Base-by-base conservation (phyloP, 768 basidiomycete genomes). In the Thelephora ganbajun region DNA sequence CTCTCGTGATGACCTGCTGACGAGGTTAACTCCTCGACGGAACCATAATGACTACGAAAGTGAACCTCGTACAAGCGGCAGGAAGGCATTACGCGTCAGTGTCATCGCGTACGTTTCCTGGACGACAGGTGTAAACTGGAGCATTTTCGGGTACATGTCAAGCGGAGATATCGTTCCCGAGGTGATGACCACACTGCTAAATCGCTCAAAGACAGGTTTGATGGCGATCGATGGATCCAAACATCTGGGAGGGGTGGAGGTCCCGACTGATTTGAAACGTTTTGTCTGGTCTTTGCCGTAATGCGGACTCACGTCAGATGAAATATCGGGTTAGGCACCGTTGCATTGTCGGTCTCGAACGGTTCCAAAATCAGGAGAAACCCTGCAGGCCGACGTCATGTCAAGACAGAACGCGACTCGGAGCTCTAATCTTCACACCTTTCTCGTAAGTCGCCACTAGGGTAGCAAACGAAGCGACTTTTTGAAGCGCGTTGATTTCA, bases 111-210 rank as follows among this genome's bases (percentile, higher is more conserved):
- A 99, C 1, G 87, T 89, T 63, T 97, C 93, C 66, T 92, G 87
- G 5, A 97, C 87, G 16, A 94, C 92, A 2, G 96, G 93, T 14
- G 88, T 89, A 64, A 99, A 99, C 55, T 92, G 90, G 26, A 99
- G 72, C 88, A 99, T 99, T 66, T 98, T 99, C 11, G 96, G 96
- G 63, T 99, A 99, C 96, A 99, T 99, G 65, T 99, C 96, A 49
- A 99, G 66, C 2, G 96, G 96, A 1, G 93, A 97, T 56, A 99
- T 91, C 11, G 96, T 99, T 56, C 96, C 96, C 3, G 92, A 97
- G 0, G 96, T 99, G 61, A 99, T 99, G 53, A 99, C 91, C 18
- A 99, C 96, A 51, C 86, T 90, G 61, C 89, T 93, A 61, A 98
- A 99, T 26, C 92, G 85, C 59, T 99, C 96, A 60, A 99, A 97